Conservation (phyloP, 495 filamentous ascomycete genomes). For the Lasiosphaeria ovina region DNA sequence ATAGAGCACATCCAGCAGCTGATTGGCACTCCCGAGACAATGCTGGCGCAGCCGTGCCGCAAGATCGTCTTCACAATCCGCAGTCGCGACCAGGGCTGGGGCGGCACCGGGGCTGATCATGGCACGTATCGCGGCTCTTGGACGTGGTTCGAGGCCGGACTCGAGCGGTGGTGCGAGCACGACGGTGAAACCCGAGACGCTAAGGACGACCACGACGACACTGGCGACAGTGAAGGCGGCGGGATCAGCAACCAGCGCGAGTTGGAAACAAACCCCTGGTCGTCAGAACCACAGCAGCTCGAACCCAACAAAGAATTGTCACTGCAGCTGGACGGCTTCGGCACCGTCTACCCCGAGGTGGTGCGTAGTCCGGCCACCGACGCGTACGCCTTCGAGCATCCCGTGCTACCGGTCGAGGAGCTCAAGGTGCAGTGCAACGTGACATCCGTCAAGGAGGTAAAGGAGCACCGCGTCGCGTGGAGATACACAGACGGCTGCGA, state of each 20-base stretch:
- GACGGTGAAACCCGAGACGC: background rate
- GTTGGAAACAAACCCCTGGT: background rate
- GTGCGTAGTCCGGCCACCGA: background rate
- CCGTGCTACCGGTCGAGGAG: constrained; percentile 39
- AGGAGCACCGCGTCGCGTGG: constrained; percentile 56
- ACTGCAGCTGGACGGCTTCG: constrained; percentile 5
- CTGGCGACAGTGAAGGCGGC: background rate
- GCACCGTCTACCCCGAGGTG: constrained; percentile 20
- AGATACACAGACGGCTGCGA: constrained; percentile 48
- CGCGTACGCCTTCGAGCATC: constrained; percentile 30
- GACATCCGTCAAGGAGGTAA: constrained; percentile 29
- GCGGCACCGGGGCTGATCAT: constrained; percentile 30
- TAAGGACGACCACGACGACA: background rate
- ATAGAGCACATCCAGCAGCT: constrained; percentile 31
- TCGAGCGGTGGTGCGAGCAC: constrained; percentile 43
- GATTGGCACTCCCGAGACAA: constrained; percentile 27
- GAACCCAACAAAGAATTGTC: background rate
- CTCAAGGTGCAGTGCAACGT: constrained; percentile 56
- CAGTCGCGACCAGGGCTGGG: constrained; percentile 68
- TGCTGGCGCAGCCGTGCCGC: constrained; percentile 45
- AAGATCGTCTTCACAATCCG: constrained; percentile 64
- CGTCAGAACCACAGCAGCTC: background rate
- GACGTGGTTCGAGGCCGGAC: constrained; percentile 71
- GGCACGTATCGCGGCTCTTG: constrained; percentile 56
- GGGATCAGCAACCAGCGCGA: background rate